Base-by-base conservation (phyloP, 2,329 filamentous ascomycete species). In the Aspergillus sp. region DNA sequence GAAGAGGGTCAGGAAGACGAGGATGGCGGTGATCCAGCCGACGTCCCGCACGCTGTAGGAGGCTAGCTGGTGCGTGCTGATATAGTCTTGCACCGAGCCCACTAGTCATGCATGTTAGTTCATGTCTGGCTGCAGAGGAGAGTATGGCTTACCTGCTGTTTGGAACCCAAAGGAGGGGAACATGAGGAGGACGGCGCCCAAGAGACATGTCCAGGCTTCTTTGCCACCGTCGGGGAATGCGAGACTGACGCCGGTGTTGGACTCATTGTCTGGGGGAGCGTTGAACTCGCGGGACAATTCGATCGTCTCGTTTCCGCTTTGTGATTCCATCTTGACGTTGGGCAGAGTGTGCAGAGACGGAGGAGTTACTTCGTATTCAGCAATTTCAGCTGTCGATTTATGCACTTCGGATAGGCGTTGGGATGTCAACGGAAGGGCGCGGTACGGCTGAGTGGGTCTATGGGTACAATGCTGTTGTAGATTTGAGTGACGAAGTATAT, bases 1-100 rank as follows among this genome's bases (percentile, higher is more conserved):
- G 13, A 76, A 69, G 0, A 80, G 61, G 0, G 72, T 69, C 1
- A 80, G 58, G 43, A 78, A 79, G 4, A 75, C 71, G 31, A 78
- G 74, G 3, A 79, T 56, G 1, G 77, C 75, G 1, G 74, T 72
- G 48, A 80, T 80, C 78, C 78, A 81, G 17, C 77, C 78, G 0
- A 81, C 70, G 38, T 80, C 72, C 3, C 74, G 64, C 3, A 74
- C 64, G 3, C 69, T 70, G 54, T 77, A 78, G 6, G 59, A 54
- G 0, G 67, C 61, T 1, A 81, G 67, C 57, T 81, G 77, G 50
- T 81, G 67, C 3, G 64, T 65, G 31, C 70, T 70, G 21, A 79
- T 70, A 45, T 80, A 78, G 41, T 77, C 69, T 55, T 80, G 78
- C 0, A 81, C 61, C 1, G 76, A 73, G n/a, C 78, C 78, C 5